Conservation (phyloP, 345 rosid genomes). For the Corchorus olitorius region DNA sequence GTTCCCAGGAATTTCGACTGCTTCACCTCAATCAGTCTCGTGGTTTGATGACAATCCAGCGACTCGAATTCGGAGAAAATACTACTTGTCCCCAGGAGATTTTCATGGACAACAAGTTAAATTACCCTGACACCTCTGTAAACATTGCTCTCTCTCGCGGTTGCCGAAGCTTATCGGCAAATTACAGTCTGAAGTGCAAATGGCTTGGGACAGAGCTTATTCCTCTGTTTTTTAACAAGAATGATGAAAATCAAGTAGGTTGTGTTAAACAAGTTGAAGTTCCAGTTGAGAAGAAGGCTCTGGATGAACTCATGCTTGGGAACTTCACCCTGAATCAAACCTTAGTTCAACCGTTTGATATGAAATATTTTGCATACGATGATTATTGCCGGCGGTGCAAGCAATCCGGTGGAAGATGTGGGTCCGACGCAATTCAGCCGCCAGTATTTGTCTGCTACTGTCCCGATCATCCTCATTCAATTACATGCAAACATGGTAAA, state of each 20-base stretch:
- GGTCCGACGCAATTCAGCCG: conserved; percentile 18
- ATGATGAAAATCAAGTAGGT: not conserved
- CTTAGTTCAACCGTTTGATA: conserved; percentile 31
- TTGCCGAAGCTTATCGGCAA: not conserved
- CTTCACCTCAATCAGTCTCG: not conserved
- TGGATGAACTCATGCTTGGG: not conserved
- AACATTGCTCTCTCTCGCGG: conserved; percentile 11
- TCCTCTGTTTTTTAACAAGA: not conserved
- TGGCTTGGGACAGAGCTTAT: not conserved
- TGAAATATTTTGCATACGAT: not conserved
- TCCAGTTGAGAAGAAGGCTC: conserved; percentile 13
- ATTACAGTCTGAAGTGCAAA: not conserved
- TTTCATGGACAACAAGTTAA: not conserved
- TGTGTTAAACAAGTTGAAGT: not conserved
- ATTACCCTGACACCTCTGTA: not conserved
- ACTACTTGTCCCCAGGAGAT: not conserved
- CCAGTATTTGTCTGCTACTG: not conserved
- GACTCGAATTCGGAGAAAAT: not conserved
- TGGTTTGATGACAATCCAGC: not conserved
- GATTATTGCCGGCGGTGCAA: conserved; percentile 19
- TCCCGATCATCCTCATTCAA: not conserved
- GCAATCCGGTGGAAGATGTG: conserved; percentile 46
- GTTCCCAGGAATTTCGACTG: not conserved
- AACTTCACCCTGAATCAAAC: not conserved
- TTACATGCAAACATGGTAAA: no score